These are phyloP conservation scores for Crotalaria pallida DNA, from an alignment of 306 rosid species.

Conservation along the genomic window DNA sequence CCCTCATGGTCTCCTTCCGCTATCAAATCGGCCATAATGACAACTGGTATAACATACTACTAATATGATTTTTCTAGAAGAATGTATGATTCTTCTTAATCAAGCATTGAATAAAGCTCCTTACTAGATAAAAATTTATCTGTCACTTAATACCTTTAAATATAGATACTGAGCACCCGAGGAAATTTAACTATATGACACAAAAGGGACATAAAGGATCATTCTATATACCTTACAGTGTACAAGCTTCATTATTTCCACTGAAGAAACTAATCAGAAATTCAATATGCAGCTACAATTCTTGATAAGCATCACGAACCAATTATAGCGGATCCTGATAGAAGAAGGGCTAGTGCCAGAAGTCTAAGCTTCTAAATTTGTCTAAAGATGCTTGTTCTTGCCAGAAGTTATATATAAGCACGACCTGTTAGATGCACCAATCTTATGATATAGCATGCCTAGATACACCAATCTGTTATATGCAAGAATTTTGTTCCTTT, in stretches of 20 bases:
- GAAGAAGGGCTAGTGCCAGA: slow-evolving; percentile 55
- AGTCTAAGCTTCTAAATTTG: too few relatives aligned
- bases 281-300: slow-evolving; percentile 56
- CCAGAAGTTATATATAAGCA: neutral
- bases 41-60: slow-evolving; percentile 44
- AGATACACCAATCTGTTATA: neutral
- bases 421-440: neutral
- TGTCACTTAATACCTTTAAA: neutral
- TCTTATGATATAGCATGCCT: neutral
- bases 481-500: neutral
- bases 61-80: neutral
- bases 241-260: neutral
- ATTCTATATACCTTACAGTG: neutral
- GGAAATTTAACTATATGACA: neutral
- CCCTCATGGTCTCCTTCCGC: slow-evolving; percentile 78
- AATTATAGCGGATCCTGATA: slow-evolving; percentile 52
- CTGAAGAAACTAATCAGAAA: slow-evolving; percentile 22
- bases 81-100: neutral
- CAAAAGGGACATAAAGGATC: neutral
- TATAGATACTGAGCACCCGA: neutral
- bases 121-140: too few relatives aligned
- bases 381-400: neutral
- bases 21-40: slow-evolving; percentile 80
- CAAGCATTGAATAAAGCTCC: too few relatives aligned
- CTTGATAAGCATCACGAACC: slow-evolving; percentile 55